Evolutionary conservation across 2,329 filamentous ascomycete species (phyloP), one percentile per base, ranked within the genome.

Genomic region (Epicoccum nigrum): DNA sequence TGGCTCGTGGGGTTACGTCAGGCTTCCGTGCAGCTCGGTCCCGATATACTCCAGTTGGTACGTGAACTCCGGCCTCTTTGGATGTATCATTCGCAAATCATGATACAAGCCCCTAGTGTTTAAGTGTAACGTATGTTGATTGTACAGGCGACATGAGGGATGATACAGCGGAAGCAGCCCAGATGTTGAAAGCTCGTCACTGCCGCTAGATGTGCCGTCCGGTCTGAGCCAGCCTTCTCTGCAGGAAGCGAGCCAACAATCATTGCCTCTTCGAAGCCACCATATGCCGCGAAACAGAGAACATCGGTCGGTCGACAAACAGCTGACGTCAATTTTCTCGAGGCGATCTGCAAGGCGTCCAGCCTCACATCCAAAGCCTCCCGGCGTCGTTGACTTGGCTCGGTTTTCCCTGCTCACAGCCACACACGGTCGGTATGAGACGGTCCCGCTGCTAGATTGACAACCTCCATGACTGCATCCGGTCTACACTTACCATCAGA

Each of bases 271-370:
- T 16, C 38, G 13, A 44, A 42, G 35, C 49, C 49, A 51, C 43
- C 16, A 20, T 15, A 17, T 27, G 23, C 23, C 16, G 35, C 19
- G 42, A 30, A 41, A 8, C 11, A 30, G n/a, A 30, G n/a, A 39
- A 28, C 16, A 32, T 19, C 19, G 27, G 20, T 30, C 17, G 38
- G 25, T 30, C 16, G 20, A 45, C 15, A 31, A 16, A 17, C 16
- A 31, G 30, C 43, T 54, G 40, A 51, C 44, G 51, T 46, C 30
- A 52, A 37, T 21, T 2, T 32, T n/a, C 17, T 25, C 33, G 15
- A 50, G 19, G 32, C 34, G 44, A 45, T 54, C 45, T 48, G 45
- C 37, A 53, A 59, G 56, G 56, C 56, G 43, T 53, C 51, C 56
- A 55, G 34, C 51, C 15, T 43, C 32, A 27, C 32, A 47, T 28